phyloP scores from a whole-genome alignment of 2,329 filamentous ascomycete genomes.

The Pyricularia sp. region DNA sequence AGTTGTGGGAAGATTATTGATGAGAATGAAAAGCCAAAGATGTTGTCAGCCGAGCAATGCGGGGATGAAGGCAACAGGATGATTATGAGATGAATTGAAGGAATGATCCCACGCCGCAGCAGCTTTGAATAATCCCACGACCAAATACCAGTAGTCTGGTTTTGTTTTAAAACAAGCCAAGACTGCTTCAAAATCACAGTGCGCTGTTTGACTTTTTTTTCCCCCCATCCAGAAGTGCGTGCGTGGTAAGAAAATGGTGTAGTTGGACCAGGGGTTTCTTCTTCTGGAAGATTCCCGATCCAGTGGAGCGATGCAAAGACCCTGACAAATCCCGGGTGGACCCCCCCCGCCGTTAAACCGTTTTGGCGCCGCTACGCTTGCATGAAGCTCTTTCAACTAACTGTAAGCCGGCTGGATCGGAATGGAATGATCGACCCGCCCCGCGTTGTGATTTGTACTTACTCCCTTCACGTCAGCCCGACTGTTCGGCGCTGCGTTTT shows the following conservation, averaged over 20 bases:
- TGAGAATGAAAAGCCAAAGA: not conserved
- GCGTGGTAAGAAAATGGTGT: not conserved
- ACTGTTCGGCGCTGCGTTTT: not conserved
- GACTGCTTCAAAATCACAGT: not conserved
- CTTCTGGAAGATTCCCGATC: conserved; percentile 1
- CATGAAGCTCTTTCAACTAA: not conserved
- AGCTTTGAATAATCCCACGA: not conserved
- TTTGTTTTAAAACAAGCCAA: not conserved
- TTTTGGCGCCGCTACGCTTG: not conserved
- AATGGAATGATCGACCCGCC: not conserved
- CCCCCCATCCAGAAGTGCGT: not conserved
- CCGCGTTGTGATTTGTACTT: not conserved
- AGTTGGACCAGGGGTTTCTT: not conserved
- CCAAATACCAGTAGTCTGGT: not conserved
- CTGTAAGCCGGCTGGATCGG: not conserved
- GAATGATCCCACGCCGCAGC: not conserved
- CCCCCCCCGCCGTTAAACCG: not conserved
- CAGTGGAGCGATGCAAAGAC: not conserved
- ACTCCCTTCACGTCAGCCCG: not conserved
- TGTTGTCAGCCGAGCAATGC: not conserved
- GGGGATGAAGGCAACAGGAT: not conserved
- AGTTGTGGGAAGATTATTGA: not conserved
- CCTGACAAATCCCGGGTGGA: not conserved
- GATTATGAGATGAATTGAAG: not conserved
- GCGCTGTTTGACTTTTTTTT: not conserved